Evolutionary conservation across 768 basidiomycete species (phyloP).

Genomic region (Tylopilus cervinicoccineus): DNA sequence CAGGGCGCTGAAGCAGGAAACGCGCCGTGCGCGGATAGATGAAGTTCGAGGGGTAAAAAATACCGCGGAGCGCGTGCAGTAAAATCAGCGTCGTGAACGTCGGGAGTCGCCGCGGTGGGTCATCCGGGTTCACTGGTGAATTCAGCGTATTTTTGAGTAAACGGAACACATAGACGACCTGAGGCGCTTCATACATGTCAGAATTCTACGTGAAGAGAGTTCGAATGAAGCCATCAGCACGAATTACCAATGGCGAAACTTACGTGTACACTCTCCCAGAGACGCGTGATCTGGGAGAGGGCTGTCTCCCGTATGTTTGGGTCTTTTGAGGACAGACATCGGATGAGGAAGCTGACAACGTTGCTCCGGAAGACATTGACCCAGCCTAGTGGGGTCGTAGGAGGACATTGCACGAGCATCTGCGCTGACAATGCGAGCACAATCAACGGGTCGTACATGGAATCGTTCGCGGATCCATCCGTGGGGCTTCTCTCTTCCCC

Average conservation of each 20-base stretch:
- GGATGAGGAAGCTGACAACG: slow-evolving; percentile 66
- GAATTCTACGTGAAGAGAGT: slow-evolving; percentile 37
- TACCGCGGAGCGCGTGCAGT: slow-evolving; percentile 71
- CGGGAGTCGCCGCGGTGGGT: slow-evolving; percentile 57
- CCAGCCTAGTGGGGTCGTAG: slow-evolving; percentile 64
- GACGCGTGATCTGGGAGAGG: slow-evolving; percentile 52
- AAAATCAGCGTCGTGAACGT: slow-evolving; percentile 79
- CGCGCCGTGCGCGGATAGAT: slow-evolving; percentile 83
- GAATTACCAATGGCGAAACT: slow-evolving; percentile 16
- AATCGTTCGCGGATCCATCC: slow-evolving; percentile 30
- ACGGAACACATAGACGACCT: slow-evolving; percentile 67
- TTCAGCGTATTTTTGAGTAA: slow-evolving; percentile 19
- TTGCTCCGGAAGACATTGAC: slow-evolving; percentile 84
- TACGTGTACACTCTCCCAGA: slow-evolving; percentile 65
- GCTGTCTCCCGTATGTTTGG: slow-evolving; percentile 56
- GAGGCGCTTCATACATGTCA: slow-evolving; percentile 74
- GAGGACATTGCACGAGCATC: slow-evolving; percentile 56
- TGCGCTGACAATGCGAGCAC: slow-evolving; percentile 62
- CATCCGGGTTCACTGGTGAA: slow-evolving; percentile 40
- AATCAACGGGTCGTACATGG: slow-evolving; percentile 80
- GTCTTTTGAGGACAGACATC: slow-evolving; percentile 67
- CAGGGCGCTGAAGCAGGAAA: slow-evolving; percentile 87
- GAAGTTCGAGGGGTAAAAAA: slow-evolving; percentile 86
- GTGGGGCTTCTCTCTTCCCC: slow-evolving; percentile 32
- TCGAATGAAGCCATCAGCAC: not conserved